Evolutionary conservation across 441 rosid species (phyloP).

Genomic region (Eutrema salsugineum): DNA sequence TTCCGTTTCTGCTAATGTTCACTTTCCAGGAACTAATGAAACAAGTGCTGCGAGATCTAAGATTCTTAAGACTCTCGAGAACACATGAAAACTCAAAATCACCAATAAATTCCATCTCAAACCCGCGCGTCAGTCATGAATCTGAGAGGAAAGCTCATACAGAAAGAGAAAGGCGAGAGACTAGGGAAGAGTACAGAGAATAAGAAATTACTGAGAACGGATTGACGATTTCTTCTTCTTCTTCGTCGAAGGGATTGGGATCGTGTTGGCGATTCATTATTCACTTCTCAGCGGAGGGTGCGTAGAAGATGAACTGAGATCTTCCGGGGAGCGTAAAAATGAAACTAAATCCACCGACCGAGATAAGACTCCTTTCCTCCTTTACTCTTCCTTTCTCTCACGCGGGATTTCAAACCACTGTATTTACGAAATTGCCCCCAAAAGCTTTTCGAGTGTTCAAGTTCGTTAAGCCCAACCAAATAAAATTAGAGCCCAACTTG

Average conservation of each 20-base stretch:
- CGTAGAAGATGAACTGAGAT: background rate
- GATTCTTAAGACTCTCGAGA: background rate
- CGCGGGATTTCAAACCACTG: background rate
- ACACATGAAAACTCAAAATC: background rate
- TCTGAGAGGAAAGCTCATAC: background rate
- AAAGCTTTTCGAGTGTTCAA: background rate
- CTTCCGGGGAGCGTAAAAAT: background rate
- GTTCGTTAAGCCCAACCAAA: background rate
- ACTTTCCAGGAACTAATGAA: background rate
- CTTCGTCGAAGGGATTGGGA: constrained; percentile 94
- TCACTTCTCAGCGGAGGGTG: constrained; percentile 1
- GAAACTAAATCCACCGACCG: constrained; percentile 13
- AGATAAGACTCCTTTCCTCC: background rate
- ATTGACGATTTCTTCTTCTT: constrained; percentile 83
- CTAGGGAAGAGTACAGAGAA: background rate
- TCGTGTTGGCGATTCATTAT: constrained; percentile 80
- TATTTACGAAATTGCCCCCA: constrained; percentile 1
- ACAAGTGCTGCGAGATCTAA: constrained; percentile 1
- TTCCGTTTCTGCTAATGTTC: background rate
- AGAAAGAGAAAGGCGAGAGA: background rate
- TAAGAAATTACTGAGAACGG: constrained; percentile 79
- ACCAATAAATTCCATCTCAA: background rate
- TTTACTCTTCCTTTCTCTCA: background rate
- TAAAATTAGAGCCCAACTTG: background rate
- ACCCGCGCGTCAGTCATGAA: background rate